These are phyloP conservation scores for Fraxinus ornus DNA, from an alignment of 305 asterid species.

Conservation along the genomic window DNA sequence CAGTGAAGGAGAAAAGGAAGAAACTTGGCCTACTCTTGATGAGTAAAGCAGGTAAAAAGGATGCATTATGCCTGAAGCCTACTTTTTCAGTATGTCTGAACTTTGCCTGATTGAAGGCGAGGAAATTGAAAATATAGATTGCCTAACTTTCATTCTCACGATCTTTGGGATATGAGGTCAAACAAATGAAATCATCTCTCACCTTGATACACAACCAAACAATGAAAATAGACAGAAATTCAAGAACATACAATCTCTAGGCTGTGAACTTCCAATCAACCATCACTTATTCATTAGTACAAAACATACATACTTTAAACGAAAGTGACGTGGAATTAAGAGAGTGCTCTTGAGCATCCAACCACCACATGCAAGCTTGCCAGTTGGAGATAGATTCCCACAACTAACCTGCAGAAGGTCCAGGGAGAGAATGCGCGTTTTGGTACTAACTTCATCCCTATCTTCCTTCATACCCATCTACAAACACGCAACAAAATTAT, in stretches of 20 bases:
- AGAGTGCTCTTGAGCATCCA: conserved; percentile 9
- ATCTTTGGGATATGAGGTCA: not conserved
- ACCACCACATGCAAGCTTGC: conserved; percentile 19
- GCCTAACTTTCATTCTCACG: not conserved
- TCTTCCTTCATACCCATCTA: conserved; percentile 99
- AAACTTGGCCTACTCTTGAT: not conserved
- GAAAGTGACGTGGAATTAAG: conserved; percentile 10
- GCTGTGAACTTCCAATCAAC: conserved; percentile 6
- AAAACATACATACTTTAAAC: conserved; percentile 5
- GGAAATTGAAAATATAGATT: not conserved
- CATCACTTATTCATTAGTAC: not conserved
- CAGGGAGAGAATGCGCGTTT: conserved; percentile 88
- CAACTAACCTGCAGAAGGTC: conserved; percentile 93
- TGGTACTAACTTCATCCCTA: conserved; percentile 82
- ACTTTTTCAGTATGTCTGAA: not conserved
- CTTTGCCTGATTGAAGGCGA: not conserved
- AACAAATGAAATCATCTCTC: conserved; percentile 9
- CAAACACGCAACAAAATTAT: conserved; percentile 32
- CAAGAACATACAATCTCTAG: not conserved
- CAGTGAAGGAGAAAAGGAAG: conserved; percentile 2
- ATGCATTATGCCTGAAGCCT: not conserved
- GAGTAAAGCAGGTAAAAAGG: not conserved
- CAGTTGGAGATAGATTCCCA: conserved; percentile 22
- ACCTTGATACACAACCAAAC: conserved; percentile 1
- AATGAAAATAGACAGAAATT: not conserved